Base-by-base conservation (phyloP, 73 alveolate genomes). In the Stentor coeruleus region DNA sequence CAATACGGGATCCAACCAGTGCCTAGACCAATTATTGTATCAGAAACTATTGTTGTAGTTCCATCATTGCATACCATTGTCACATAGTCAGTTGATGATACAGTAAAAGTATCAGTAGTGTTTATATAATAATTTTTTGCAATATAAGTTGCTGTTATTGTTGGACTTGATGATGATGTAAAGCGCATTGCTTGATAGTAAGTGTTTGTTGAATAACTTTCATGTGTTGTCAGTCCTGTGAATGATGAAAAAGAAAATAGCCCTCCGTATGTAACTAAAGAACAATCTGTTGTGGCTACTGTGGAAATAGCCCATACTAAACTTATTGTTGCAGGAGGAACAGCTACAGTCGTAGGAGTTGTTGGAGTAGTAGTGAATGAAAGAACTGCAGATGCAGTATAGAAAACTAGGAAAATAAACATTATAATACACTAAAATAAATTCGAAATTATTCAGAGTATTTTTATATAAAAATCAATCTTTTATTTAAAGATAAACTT, bases 21-120 rank as follows among this genome's bases (percentile, higher is more conserved):
- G 11, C 39, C 39, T 20, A 66, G n/a, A 20, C 41, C 41, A 26
- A 66, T 31, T 26, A 66, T 66, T 1, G 36, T 26, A 0, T 20
- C n/a, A 33, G 79, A 20, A 26, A 0, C 2, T 20, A 15, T 15
- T 14, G 79, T 20, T 3, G 28, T 59, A 14, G 77, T 6, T 6
- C 41, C 79, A 33, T 66, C 79, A 1, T 26, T 2, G 41, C 79
- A 66, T 20, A 66, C 79, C 33, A 66, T 20, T 33, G n/a, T 40
- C 11, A 66, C 14, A 66, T 66, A 66, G 33, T 66, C 79, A 1
- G 79, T 66, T 66, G 66, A 49, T 11, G 66, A 6, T 49, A 49
- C 28, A 49, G 6, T 49, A 11, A 49, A 11, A 49, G 66, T 49
- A 49, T 49, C 66, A 11, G 66, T 11, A 11, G 66, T 11, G 20